A percentile compares a stretch with the other conserved stretches of the same genome.
phyloP scores from a whole-genome alignment of 176 grass and related monocot genomes.

The bread wheat (Triticum aestivum) region IWGSC_CS_RefSeq_v2.1 NC_057794.1:505769493-505769992 shows the following conservation, averaged over 20 bases:
- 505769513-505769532: background rate
- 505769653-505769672: conserved; percentile 95
- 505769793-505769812: background rate
- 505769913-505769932: background rate
- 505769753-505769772: conserved; percentile 27
- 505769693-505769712: conserved; percentile 89
- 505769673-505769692: conserved; percentile 94
- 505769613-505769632: conserved; percentile 96
- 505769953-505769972: background rate
- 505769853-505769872: background rate
- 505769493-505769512: conserved; percentile 28
- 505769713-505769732: conserved; percentile 92
- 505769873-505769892: background rate
- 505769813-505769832: background rate
- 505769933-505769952: background rate
- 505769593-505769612: conserved; percentile 59
- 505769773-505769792: background rate
- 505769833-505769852: background rate
- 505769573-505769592: background rate
- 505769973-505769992: background rate
- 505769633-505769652: conserved; percentile 68
- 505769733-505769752: conserved; percentile 95
- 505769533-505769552: background rate
- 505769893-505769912: background rate
- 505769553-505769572: conserved; percentile 5